Evolutionary conservation across 2,329 filamentous ascomycete genomes (phyloP), one percentile per base, ranked within the genome.

Genomic region (Lecanicillium sp.): DNA sequence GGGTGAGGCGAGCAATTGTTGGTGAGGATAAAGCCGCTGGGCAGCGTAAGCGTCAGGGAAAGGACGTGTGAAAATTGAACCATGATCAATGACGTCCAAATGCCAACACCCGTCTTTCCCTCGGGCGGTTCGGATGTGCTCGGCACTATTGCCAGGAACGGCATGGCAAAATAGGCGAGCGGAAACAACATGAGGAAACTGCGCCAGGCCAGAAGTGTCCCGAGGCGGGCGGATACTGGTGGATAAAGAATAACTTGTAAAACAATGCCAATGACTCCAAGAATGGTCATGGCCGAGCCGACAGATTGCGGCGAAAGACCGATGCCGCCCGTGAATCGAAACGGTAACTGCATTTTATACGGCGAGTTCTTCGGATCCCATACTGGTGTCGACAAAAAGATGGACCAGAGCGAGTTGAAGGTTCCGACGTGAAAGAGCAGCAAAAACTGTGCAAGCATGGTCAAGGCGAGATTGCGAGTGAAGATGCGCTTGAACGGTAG

Each of bases 341-440:
- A 79, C 0, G 81, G 73, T 49, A 77, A 64, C 52, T 63, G 54
- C n/a, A n/a, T 52, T 15, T 63, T 56, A 24, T 62, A 59, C 1
- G 61, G 53, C 0, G 65, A 65, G 1, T 62, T 54, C 9, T 55
- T 30, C 0, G 72, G 69, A 55, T 73, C 65, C 52, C 71, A 79
- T 4, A 83, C 81, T 0, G 84, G 83, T 0, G 84, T 86, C 1
- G 86, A 87, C 37, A 90, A 73, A 63, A 90, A 90, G 42, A 87
- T 74, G 51, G 87, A 86, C 70, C 83, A 87, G 38, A 90, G 76
- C 2, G 84, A 78, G 59, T 87, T 85, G 70, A 89, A 90, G 21
- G 84, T 83, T 50, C 82, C 84, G 57, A 87, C 73, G 63, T 90
- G 86, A 54, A 88, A 78, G 17, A 81, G 78, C 41, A 89, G 75